Evolutionary conservation across 495 filamentous ascomycete genomes (phyloP), one percentile per base, ranked within the genome.

Genomic region (Hypomontagnella monticulosa): DNA sequence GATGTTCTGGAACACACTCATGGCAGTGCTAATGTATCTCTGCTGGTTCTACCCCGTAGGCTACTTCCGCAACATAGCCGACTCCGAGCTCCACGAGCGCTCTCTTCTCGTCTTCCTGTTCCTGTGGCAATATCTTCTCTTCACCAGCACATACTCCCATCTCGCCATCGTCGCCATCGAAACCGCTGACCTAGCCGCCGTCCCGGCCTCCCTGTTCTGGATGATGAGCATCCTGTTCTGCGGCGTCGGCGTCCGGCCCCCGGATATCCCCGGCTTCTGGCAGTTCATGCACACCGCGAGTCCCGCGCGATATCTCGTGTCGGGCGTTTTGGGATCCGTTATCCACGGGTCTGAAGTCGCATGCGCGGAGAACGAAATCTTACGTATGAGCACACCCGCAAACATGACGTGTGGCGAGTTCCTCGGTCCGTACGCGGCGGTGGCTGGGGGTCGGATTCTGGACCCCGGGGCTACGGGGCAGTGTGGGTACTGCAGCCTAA

Each of bases 31-130:
- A 14, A 85, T 91, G 72, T 93, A 81, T 76, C 79, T 92, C 69
- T 85, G 79, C 61, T 93, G 89, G 89, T 93, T 93, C 71, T 94
- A 93, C 72, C 91, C 91, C 6, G 83, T 93, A 42, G 92, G 92
- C 0, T 81, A 95, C 0, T 89, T 90, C 69, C 74, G 75, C 30
- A 93, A 97, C 71, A 86, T 91, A 4, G 75, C 23, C 78, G 15
- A 81, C 83, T 0, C 84, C 86, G 2, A 79, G 82, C 52, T 68
- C 81, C 40, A 81, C 86, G 80, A 87, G 66, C 88, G 90, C 23
- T 84, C 87, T 32, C 85, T 76, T n/a, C 82, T 90, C 27, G 88
- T 90, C 81, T 90, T 89, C 74, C 73, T 91, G 14, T 79, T 88
- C 30, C 71, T 88, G n/a, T 78, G 88, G 12, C 79, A 82, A 65